Conservation (phyloP, 495 filamentous ascomycete species). For the Penicillium alfredii region DNA sequence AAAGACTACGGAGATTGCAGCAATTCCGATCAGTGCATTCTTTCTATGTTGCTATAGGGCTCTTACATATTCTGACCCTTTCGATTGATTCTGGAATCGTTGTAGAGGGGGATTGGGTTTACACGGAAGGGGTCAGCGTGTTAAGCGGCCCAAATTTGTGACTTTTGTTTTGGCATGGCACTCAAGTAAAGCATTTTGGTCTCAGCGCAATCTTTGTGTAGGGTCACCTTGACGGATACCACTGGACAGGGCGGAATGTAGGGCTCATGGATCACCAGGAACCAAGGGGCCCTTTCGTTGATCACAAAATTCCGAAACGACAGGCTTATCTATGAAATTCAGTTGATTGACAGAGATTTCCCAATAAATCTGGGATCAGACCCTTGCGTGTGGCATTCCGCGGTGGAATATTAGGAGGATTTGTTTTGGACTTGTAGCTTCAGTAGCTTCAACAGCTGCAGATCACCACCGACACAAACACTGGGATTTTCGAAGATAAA, state of each 20-base stretch:
- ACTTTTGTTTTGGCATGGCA: too few species aligned
- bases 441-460: constrained; percentile 1
- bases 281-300: constrained; percentile 15
- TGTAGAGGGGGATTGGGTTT: too few species aligned
- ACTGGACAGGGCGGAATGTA: constrained; percentile 16
- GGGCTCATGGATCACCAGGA: constrained; percentile 7
- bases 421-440: constrained; percentile 16
- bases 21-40: too few species aligned
- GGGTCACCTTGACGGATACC: constrained; percentile 16
- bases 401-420: constrained; percentile 8
- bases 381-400: constrained; percentile 22
- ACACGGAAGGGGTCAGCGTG: too few species aligned
- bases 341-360: background rate
- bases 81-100: too few species aligned
- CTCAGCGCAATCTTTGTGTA: too few species aligned
- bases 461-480: constrained; percentile 6
- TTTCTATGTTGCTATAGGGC: too few species aligned
- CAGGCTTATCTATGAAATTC: constrained; percentile 10
- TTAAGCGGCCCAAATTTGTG: too few species aligned
- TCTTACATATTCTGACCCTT: too few species aligned
- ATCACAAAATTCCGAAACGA: constrained; percentile 9
- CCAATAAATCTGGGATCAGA: constrained; percentile 2
- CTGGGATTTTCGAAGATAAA: constrained; percentile 17
- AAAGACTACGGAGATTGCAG: too few species aligned
- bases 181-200: too few species aligned